phyloP scores from a whole-genome alignment of 192 early-diverging fungal genomes.

The Chytriomyces sp. region DNA sequence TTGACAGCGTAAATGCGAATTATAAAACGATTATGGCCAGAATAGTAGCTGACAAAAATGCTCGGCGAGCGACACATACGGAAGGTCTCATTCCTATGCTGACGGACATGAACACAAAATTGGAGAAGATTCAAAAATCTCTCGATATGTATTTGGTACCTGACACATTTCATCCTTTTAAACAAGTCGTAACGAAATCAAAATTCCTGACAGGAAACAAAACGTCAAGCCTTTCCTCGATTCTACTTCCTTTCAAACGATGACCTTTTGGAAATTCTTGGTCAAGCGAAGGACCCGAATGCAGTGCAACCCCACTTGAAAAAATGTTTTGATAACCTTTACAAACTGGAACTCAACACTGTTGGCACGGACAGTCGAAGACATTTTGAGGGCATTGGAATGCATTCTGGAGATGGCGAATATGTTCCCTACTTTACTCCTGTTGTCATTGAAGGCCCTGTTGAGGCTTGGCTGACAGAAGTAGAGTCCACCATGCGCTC shows the following conservation, averaged over 20 bases:
- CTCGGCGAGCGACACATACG: constrained; percentile 49
- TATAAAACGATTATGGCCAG: constrained; percentile 53
- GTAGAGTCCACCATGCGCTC: constrained; percentile 55
- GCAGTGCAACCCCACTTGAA: constrained; percentile 64
- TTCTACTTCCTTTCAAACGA: constrained; percentile 68
- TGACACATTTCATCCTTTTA: background rate
- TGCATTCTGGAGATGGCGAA: constrained; percentile 66
- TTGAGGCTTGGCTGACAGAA: constrained; percentile 59
- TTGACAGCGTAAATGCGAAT: constrained; percentile 51
- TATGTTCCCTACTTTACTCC: constrained; percentile 58
- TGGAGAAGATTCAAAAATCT: constrained; percentile 66
- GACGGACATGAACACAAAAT: constrained; percentile 58
- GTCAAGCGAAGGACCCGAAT: constrained; percentile 60
- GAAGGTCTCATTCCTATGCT: constrained; percentile 49
- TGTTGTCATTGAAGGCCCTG: constrained; percentile 57
- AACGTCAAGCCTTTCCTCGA: constrained; percentile 59
- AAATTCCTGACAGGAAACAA: constrained; percentile 45
- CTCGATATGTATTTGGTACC: constrained; percentile 61
- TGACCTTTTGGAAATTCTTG: constrained; percentile 61
- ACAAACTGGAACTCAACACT: constrained; percentile 53
- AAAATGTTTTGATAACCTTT: constrained; percentile 63
- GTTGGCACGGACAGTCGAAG: constrained; percentile 54
- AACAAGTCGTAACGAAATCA: background rate
- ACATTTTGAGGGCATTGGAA: constrained; percentile 58
- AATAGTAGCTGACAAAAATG: constrained; percentile 53